Conservation (phyloP, 805 yeast genomes). For the Saccharomycopsis sp. region DNA sequence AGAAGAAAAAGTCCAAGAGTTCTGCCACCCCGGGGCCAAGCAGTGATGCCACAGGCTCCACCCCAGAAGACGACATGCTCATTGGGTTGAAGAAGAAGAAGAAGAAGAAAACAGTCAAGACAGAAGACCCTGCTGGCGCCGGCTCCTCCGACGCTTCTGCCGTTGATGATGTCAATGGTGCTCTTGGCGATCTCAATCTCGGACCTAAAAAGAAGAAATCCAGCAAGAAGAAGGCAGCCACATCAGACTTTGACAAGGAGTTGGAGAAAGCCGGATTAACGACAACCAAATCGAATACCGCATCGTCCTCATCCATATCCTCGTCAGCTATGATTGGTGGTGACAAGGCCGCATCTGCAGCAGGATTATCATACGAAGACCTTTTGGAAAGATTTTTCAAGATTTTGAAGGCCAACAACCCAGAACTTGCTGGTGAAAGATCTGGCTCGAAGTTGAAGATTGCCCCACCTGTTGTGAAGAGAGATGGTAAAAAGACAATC, state of each 20-base stretch:
- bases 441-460: conserved; percentile 86
- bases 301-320: conserved; percentile 28
- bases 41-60: conserved; percentile 28
- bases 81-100: conserved; percentile 80
- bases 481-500: conserved; percentile 97
- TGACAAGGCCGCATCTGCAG: conserved; percentile 42
- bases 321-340: conserved; percentile 48
- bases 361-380: conserved; percentile 55
- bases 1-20: conserved; percentile 9
- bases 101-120: conserved; percentile 47
- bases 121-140: conserved; percentile 19
- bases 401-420: conserved; percentile 85
- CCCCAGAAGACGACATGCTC: conserved; percentile 56
- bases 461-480: conserved; percentile 93
- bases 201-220: conserved; percentile 32
- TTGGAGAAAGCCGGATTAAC: conserved; percentile 84
- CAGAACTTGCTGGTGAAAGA: conserved; percentile 96
- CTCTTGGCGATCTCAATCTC: conserved; percentile 20
- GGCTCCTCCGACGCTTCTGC: too few species aligned
- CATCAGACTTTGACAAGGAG: conserved; percentile 78
- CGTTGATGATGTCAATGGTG: conserved; percentile 31
- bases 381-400: conserved; percentile 79
- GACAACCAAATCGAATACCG: conserved; percentile 30
- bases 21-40: conserved; percentile 27
- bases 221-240: conserved; percentile 68